Conservation (phyloP, 2,329 filamentous ascomycete genomes). For the Fusarium solani-melongenae region DNA sequence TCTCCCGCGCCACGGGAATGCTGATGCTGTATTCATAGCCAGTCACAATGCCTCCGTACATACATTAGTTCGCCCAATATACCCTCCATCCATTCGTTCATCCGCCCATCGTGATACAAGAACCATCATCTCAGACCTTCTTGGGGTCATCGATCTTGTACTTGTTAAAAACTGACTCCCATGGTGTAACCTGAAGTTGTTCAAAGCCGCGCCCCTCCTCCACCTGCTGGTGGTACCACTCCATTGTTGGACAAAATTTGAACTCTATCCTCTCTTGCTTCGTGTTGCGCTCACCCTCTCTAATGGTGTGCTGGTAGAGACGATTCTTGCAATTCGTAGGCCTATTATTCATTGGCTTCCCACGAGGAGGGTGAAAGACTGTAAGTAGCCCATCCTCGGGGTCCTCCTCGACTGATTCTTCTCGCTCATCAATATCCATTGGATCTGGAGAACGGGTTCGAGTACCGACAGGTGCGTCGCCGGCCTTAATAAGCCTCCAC, state of each 20-base stretch:
- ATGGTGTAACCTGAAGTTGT: conserved; percentile 59
- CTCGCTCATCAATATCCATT: conserved; percentile 34
- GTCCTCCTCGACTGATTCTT: conserved; percentile 32
- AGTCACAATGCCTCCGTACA: conserved; percentile 3
- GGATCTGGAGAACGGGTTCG: conserved; percentile 14
- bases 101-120: conserved; percentile 10
- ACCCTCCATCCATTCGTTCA: conserved; percentile 6
- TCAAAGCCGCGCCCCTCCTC: conserved; percentile 60
- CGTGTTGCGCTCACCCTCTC: not conserved
- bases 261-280: conserved; percentile 42
- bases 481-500: conserved; percentile 50
- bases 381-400: conserved; percentile 42
- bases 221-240: conserved; percentile 63
- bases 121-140: conserved; percentile 7
- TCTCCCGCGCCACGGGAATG: not conserved
- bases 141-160: conserved; percentile 43
- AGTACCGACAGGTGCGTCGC: not conserved
- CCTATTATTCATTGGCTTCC: conserved; percentile 20
- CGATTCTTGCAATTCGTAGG: conserved; percentile 55
- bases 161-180: conserved; percentile 53
- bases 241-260: conserved; percentile 58
- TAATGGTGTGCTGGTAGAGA: conserved; percentile 53
- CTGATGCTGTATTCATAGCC: conserved; percentile 7
- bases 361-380: conserved; percentile 61
- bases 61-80: conserved; percentile 15